A percentile compares a stretch with the other conserved stretches of the same genome.
phyloP scores from a whole-genome alignment of 2,329 filamentous ascomycete genomes.

The Alternaria rosae region DNA sequence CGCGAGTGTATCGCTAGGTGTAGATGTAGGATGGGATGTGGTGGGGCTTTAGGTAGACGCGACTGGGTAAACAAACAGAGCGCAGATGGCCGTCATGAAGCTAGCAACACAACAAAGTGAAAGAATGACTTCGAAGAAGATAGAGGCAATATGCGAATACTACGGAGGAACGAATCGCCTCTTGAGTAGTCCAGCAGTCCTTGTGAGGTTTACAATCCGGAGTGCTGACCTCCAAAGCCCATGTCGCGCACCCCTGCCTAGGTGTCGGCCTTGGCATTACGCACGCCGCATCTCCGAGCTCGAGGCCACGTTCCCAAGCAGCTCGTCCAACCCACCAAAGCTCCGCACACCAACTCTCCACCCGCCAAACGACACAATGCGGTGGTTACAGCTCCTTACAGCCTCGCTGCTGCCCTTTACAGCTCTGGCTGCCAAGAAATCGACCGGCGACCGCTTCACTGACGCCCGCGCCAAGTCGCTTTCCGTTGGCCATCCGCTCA shows the following conservation, averaged over 20 bases:
- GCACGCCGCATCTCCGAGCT: conserved; percentile 30
- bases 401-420: conserved; percentile 68
- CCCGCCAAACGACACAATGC: conserved; percentile 64
- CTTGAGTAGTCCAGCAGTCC: not conserved
- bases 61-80: conserved; percentile 46
- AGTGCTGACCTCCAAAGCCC: not conserved
- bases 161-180: not conserved
- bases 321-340: conserved; percentile 27
- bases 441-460: conserved; percentile 70
- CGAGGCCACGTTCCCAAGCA: conserved; percentile 46
- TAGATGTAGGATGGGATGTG: conserved; percentile 19
- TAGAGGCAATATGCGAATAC: not conserved
- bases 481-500: conserved; percentile 68
- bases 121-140: not conserved
- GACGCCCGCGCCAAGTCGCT: conserved; percentile 74
- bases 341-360: conserved; percentile 27
- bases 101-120: not conserved
- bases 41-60: conserved; percentile 37
- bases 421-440: conserved; percentile 70
- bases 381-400: conserved; percentile 66
- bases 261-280: conserved; percentile 35
- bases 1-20: conserved; percentile 17
- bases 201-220: not conserved
- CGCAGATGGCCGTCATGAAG: not conserved
- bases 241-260: conserved; percentile 23